Percentiles rank a stretch among this genome's conserved stretches.
Conservation (phyloP, 1,139 yeast genomes). For the Kurtzmaniella quercitrusa region DNA sequence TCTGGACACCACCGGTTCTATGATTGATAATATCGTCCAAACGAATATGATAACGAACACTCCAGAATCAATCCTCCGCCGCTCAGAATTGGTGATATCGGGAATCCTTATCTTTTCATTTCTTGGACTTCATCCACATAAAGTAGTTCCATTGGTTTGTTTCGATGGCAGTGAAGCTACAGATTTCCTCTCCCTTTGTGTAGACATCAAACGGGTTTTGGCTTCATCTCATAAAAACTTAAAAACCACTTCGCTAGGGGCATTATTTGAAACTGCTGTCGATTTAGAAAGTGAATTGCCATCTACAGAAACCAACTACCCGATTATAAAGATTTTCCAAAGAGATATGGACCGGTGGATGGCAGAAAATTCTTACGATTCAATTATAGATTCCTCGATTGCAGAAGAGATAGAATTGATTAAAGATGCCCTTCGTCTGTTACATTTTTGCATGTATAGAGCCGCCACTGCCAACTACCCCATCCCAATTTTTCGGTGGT, state of each 20-base stretch:
- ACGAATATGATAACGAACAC: background rate
- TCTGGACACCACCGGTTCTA: background rate
- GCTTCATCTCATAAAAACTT: slow-evolving; percentile 11
- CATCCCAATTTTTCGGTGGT: slow-evolving; percentile 25
- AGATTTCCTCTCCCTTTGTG: slow-evolving; percentile 18
- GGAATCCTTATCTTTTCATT: slow-evolving; percentile 23
- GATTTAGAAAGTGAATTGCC: slow-evolving; percentile 1
- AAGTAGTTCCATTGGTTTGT: slow-evolving; percentile 23
- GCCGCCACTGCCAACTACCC: slow-evolving; percentile 19
- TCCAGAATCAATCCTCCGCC: slow-evolving; percentile 4
- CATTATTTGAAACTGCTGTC: slow-evolving; percentile 11
- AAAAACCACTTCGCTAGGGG: slow-evolving; percentile 13
- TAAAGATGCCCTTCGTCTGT: slow-evolving; percentile 10
- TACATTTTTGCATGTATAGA: slow-evolving; percentile 14
- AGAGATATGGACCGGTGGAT: slow-evolving; percentile 6
- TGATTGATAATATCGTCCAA: background rate
- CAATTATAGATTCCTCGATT: slow-evolving; percentile 7
- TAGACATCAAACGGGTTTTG: slow-evolving; percentile 16
- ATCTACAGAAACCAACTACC: slow-evolving; percentile 6
- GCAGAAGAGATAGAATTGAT: slow-evolving; percentile 8
- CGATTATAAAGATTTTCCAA: slow-evolving; percentile 15
- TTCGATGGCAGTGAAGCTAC: slow-evolving; percentile 13
- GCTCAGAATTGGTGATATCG: slow-evolving; percentile 21
- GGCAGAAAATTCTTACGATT: slow-evolving; percentile 6
- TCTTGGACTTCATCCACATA: slow-evolving; percentile 28